phyloP scores from a whole-genome alignment of 2,329 filamentous ascomycete genomes.

The Ascomycota sp. region DNA sequence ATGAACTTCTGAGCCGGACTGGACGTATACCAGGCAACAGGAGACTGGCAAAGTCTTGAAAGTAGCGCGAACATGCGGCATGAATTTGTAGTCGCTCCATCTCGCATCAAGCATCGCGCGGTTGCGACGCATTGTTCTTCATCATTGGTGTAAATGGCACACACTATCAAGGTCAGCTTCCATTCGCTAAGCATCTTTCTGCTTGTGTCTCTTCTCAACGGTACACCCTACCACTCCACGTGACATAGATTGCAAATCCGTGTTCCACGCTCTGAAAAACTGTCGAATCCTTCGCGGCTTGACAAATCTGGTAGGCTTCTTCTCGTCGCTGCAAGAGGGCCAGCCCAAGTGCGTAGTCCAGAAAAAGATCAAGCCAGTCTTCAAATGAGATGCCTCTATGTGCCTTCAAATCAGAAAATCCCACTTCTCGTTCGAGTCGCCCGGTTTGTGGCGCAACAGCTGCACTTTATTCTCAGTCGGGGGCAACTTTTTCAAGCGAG shows the following conservation, averaged over 20 bases:
- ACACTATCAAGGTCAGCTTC: constrained; percentile 28
- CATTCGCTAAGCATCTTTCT: background rate
- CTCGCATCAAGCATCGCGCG: constrained; percentile 67
- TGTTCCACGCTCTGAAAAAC: constrained; percentile 57
- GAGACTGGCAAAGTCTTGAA: constrained; percentile 56
- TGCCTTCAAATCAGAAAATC: constrained; percentile 3
- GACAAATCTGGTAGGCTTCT: constrained; percentile 62
- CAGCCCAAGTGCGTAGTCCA: constrained; percentile 65
- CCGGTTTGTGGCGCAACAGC: constrained; percentile 4
- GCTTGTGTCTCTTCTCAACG: no score
- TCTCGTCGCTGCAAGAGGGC: constrained; percentile 45
- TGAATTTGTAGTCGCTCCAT: constrained; percentile 61
- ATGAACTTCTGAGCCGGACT: constrained; percentile 80
- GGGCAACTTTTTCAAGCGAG: background rate
- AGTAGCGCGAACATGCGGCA: constrained; percentile 68
- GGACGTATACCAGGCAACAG: constrained; percentile 55
- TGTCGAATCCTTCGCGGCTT: constrained; percentile 58
- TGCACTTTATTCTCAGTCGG: constrained; percentile 3
- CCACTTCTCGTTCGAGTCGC: constrained; percentile 1
- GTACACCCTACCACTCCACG: constrained; percentile 50
- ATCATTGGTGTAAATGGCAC: constrained; percentile 64
- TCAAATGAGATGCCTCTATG: constrained; percentile 67
- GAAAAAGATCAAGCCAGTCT: constrained; percentile 75
- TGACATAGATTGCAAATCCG: constrained; percentile 54
- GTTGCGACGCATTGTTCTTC: constrained; percentile 53